phyloP scores from a whole-genome alignment of 805 yeast genomes.

The Myxozyma geophila region DNA sequence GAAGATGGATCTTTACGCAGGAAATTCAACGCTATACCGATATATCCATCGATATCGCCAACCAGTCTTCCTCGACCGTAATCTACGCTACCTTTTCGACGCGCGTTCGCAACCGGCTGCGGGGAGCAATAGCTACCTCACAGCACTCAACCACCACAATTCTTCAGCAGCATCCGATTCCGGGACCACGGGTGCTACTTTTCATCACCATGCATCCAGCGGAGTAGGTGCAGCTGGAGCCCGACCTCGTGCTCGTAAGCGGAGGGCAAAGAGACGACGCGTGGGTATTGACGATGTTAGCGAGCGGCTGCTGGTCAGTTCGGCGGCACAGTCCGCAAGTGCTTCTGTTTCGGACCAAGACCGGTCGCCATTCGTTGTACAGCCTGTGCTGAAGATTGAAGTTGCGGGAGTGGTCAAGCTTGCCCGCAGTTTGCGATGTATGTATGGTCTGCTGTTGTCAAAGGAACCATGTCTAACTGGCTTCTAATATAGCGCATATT shows the following conservation, averaged over 20 bases:
- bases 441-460: background rate
- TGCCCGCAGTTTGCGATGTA: constrained; percentile 24
- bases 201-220: background rate
- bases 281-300: constrained; percentile 24
- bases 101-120: background rate
- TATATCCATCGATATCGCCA: constrained; percentile 28
- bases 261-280: constrained; percentile 6
- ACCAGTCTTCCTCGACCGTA: constrained; percentile 32
- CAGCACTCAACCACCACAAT: background rate
- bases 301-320: constrained; percentile 14
- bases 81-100: constrained; percentile 27
- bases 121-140: background rate
- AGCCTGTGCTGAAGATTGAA: constrained; percentile 32
- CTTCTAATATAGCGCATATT: constrained; percentile 10
- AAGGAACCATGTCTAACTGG: background rate
- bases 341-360: constrained; percentile 10
- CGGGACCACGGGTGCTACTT: background rate
- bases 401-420: constrained; percentile 23
- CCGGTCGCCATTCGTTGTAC: constrained; percentile 10
- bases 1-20: constrained; percentile 31
- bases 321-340: constrained; percentile 2
- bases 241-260: background rate
- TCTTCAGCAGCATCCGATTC: constrained; percentile 13
- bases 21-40: constrained; percentile 30
- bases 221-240: no score